Evolutionary conservation across 2,329 filamentous ascomycete genomes (phyloP).

Genomic region (Diplodia sapinea): DNA sequence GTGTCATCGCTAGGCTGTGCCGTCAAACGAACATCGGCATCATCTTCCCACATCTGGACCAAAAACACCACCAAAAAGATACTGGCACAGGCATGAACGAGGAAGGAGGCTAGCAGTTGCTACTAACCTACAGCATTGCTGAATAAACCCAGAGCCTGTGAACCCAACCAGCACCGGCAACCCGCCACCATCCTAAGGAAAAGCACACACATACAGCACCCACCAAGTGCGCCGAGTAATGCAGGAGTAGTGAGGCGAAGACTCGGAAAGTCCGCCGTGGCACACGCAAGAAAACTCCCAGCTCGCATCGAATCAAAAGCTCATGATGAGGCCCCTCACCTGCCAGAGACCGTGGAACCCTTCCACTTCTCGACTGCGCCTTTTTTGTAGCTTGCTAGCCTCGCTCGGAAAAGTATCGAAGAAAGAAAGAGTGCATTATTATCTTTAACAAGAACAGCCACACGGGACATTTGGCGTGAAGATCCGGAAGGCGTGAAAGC

Average conservation of each 20-base stretch:
- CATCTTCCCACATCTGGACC: background rate
- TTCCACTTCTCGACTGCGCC: slow-evolving; percentile 19
- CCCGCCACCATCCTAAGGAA: slow-evolving; percentile 21
- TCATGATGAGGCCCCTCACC: slow-evolving; percentile 4
- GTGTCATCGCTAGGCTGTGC: background rate
- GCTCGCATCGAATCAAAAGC: slow-evolving; percentile 26
- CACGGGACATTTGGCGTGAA: slow-evolving; percentile 15
- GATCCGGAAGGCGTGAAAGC: background rate
- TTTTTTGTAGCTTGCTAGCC: slow-evolving; percentile 20
- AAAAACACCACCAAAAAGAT: background rate
- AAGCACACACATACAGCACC: slow-evolving; percentile 26
- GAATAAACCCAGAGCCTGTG: slow-evolving; percentile 19
- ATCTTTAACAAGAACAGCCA: slow-evolving; percentile 30
- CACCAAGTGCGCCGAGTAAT: slow-evolving; percentile 30
- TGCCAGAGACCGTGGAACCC: background rate
- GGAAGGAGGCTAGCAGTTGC: slow-evolving; percentile 20
- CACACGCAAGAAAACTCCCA: slow-evolving; percentile 30
- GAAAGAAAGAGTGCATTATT: slow-evolving; percentile 26
- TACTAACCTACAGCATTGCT: slow-evolving; percentile 25
- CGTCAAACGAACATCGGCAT: background rate
- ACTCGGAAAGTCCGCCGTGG: slow-evolving; percentile 26
- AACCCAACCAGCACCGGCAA: slow-evolving; percentile 23
- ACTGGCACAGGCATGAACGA: background rate
- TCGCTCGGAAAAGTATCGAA: slow-evolving; percentile 14
- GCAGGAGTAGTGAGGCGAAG: slow-evolving; percentile 30